A percentile compares a stretch with the other conserved stretches of the same genome.
Conservation (phyloP, 352 stramenopile species). For the Globisporangium canariense region DNA sequence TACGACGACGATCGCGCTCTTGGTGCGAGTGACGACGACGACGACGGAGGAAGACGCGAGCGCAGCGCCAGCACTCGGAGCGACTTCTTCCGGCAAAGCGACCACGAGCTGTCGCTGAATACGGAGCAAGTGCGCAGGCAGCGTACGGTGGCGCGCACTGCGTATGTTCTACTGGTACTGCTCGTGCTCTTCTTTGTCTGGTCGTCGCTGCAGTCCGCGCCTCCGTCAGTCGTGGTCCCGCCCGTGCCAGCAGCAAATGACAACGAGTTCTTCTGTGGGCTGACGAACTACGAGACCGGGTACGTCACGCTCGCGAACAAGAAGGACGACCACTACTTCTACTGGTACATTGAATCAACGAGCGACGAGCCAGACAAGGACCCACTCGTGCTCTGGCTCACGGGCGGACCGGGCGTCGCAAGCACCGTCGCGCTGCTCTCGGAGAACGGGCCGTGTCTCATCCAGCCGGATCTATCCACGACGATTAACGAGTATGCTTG, state of each 20-base stretch:
- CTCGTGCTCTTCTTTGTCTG: not conserved
- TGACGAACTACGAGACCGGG: slow-evolving; percentile 39
- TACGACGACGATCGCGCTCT: not conserved
- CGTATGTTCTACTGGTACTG: not conserved
- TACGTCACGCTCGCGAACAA: slow-evolving; percentile 53
- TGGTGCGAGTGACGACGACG: not conserved
- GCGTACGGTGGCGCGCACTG: too few species aligned
- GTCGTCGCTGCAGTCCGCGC: not conserved
- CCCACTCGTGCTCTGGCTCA: slow-evolving; percentile 63
- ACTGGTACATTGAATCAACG: slow-evolving; percentile 60
- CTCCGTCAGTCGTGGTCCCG: too few species aligned
- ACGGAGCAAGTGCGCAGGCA: not conserved
- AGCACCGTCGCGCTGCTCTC: slow-evolving; percentile 36
- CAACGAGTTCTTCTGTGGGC: slow-evolving; percentile 29
- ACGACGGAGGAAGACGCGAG: not conserved
- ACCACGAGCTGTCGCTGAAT: not conserved
- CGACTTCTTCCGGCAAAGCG: not conserved
- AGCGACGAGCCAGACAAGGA: slow-evolving; percentile 28
- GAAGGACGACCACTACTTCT: slow-evolving; percentile 63
- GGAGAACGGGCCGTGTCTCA: slow-evolving; percentile 55
- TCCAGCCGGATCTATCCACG: slow-evolving; percentile 37
- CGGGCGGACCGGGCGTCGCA: slow-evolving; percentile 38
- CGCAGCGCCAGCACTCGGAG: not conserved
- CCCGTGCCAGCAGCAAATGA: too few species aligned
- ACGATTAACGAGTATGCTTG: slow-evolving; percentile 42